phyloP scores from a whole-genome alignment of 345 rosid genomes.

The Murraya paniculata region DNA sequence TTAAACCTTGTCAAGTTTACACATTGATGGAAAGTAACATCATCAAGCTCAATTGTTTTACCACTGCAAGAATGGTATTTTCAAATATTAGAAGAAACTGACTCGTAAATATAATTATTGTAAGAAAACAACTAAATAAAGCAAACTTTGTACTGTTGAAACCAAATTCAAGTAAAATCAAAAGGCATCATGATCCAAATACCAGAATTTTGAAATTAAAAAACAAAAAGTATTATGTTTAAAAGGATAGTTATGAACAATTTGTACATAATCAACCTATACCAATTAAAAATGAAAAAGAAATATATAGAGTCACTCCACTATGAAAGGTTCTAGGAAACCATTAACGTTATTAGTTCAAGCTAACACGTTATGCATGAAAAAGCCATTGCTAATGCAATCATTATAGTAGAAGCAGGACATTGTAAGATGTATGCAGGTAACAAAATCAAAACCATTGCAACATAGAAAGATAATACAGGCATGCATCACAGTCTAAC shows the following conservation, averaged over 20 bases:
- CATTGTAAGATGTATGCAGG: not conserved
- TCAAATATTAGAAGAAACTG: not conserved
- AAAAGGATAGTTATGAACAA: not conserved
- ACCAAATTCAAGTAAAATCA: not conserved
- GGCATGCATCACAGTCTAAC: constrained; percentile 32
- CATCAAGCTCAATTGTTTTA: constrained; percentile 97
- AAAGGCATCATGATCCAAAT: not conserved
- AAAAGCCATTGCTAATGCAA: not conserved
- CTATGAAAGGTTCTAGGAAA: not conserved
- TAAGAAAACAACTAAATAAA: not conserved
- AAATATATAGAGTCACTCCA: not conserved
- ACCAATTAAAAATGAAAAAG: not conserved
- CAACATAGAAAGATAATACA: not conserved
- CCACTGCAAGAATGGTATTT: constrained; percentile 54
- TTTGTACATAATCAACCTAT: not conserved
- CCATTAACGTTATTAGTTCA: not conserved
- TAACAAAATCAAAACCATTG: not conserved
- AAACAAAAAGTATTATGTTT: not conserved
- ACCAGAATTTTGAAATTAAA: not conserved
- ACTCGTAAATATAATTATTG: not conserved
- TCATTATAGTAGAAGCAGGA: not conserved
- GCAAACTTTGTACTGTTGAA: not conserved
- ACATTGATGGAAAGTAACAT: constrained; percentile 98
- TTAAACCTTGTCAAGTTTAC: constrained; percentile 97
- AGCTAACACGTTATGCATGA: not conserved